Evolutionary conservation across 1,139 yeast species (phyloP).

Genomic region (Taphrina populina): DNA sequence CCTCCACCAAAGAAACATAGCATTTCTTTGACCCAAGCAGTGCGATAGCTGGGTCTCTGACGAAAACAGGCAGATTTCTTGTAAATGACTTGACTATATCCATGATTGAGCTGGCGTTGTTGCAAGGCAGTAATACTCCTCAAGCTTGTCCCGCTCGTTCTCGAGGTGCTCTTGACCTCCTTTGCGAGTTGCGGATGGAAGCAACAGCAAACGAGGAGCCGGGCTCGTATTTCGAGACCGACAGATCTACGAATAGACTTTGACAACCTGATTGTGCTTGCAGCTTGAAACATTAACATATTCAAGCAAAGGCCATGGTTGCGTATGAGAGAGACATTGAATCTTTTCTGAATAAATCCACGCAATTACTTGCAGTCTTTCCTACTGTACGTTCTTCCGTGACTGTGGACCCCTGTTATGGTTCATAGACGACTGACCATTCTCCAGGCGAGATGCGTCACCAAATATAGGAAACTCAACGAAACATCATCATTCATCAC

Average conservation of each 20-base stretch:
- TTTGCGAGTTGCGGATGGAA: too few species aligned
- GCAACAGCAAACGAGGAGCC: too few species aligned
- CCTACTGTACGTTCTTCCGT: slow-evolving; percentile 5
- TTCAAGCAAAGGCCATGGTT: too few species aligned
- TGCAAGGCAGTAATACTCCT: too few species aligned
- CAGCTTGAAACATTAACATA: too few species aligned
- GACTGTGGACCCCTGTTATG: too few species aligned
- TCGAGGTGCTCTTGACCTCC: too few species aligned
- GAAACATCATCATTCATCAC: slow-evolving; percentile 20
- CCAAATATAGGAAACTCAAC: slow-evolving; percentile 12
- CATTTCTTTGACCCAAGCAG: slow-evolving; percentile 23
- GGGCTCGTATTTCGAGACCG: too few species aligned
- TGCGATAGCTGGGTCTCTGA: slow-evolving; percentile 22
- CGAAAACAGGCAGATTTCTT: slow-evolving; percentile 8
- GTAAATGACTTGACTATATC: slow-evolving; percentile 6
- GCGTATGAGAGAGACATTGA: slow-evolving; percentile 25
- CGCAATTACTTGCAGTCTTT: slow-evolving; percentile 17
- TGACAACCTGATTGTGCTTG: too few species aligned
- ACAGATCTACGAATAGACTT: too few species aligned
- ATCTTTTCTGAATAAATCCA: slow-evolving; percentile 14
- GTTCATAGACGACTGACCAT: background rate
- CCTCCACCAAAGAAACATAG: slow-evolving; percentile 26
- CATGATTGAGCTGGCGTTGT: slow-evolving; percentile 8
- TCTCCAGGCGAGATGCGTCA: slow-evolving; percentile 12
- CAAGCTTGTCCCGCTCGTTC: too few species aligned